Conservation (phyloP, 805 yeast species). For the Priceomyces carsonii region DNA sequence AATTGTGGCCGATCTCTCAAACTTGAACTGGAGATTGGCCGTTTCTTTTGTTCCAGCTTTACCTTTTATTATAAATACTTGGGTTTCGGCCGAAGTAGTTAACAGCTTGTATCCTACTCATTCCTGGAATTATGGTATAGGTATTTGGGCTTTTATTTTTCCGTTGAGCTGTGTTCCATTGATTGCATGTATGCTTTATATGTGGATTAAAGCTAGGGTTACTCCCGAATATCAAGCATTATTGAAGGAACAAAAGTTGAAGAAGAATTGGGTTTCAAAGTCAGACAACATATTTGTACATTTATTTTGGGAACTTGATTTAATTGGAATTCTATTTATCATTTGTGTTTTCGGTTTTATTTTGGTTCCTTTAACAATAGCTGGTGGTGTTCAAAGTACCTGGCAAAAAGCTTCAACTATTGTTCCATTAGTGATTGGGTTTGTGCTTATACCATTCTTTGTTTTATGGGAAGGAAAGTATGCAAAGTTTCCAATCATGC, state of each 20-base stretch:
- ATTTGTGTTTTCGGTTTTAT: constrained; percentile 61
- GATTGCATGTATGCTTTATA: constrained; percentile 51
- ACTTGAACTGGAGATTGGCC: constrained; percentile 69
- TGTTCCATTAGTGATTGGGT: constrained; percentile 71
- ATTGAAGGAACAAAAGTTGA: constrained; percentile 38
- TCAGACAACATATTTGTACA: constrained; percentile 26
- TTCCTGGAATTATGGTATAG: constrained; percentile 67
- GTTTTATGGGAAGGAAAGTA: constrained; percentile 57
- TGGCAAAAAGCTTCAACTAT: constrained; percentile 67
- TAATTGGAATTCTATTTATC: constrained; percentile 59
- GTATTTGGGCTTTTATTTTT: constrained; percentile 78
- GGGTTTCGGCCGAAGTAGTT: constrained; percentile 68
- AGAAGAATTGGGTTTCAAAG: constrained; percentile 31
- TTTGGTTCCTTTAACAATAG: constrained; percentile 72
- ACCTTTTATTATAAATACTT: constrained; percentile 75
- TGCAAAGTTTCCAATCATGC: constrained; percentile 65
- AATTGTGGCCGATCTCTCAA: constrained; percentile 65
- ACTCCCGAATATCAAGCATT: constrained; percentile 52
- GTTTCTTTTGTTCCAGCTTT: constrained; percentile 65
- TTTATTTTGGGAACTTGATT: constrained; percentile 63
- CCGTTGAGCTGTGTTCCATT: constrained; percentile 68
- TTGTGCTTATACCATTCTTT: constrained; percentile 58
- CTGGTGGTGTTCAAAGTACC: constrained; percentile 56
- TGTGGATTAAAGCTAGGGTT: constrained; percentile 53
- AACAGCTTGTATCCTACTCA: constrained; percentile 44